Evolutionary conservation across 805 yeast genomes (phyloP).

Genomic region (Ogataea dorogensis): DNA sequence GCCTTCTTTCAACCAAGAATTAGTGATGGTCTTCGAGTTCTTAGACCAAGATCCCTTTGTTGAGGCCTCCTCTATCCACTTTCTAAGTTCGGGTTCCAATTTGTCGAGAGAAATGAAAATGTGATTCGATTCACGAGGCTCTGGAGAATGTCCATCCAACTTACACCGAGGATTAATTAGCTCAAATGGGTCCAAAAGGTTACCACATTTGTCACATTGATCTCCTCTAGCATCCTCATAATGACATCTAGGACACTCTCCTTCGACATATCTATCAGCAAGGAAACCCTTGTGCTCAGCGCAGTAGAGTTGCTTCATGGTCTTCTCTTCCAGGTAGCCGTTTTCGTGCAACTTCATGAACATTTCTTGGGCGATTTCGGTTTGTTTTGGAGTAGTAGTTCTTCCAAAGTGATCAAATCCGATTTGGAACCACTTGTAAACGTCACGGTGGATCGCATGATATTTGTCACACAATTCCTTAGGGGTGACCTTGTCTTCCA

Average conservation of each 20-base stretch:
- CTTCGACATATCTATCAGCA: constrained; percentile 97
- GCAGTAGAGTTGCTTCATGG: constrained; percentile 89
- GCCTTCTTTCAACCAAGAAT: constrained; percentile 93
- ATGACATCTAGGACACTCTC: constrained; percentile 91
- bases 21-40: constrained; percentile 84
- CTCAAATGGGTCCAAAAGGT: constrained; percentile 85
- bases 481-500: constrained; percentile 91
- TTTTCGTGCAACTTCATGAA: constrained; percentile 75
- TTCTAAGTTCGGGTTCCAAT: constrained; percentile 69
- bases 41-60: constrained; percentile 85
- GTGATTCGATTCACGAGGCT: constrained; percentile 78
- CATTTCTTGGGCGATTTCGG: constrained; percentile 93
- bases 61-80: constrained; percentile 71
- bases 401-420: constrained; percentile 95
- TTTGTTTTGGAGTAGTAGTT: constrained; percentile 89
- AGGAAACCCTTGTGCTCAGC: constrained; percentile 84
- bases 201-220: constrained; percentile 97
- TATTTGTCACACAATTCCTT: constrained; percentile 87
- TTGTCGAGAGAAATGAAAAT: constrained; percentile 81
- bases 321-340: constrained; percentile 78
- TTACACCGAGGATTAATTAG: constrained; percentile 94
- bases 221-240: constrained; percentile 99
- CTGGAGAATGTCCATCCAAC: constrained; percentile 80
- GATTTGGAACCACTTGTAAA: constrained; percentile 95
- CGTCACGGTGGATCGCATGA: constrained; percentile 79